Evolutionary conservation across 371 early-diverging fungal species (phyloP), one percentile per base, ranked within the genome.

Genomic region (Rhizomucor pusillus): DNA sequence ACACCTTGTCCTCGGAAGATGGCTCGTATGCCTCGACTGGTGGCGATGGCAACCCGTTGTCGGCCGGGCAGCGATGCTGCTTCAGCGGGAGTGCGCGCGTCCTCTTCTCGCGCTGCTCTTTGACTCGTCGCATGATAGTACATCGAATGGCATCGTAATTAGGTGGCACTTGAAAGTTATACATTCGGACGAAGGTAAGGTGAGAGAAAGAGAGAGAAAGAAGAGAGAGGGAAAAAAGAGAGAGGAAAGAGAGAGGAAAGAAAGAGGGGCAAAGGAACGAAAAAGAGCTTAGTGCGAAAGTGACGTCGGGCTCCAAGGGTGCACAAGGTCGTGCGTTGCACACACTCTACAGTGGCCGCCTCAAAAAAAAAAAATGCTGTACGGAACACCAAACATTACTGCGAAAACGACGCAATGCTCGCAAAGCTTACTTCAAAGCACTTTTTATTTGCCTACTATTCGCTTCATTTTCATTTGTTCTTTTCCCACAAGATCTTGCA

Each of bases 41-140:
- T 50, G 73, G 73, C 24, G 73, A 73, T 34, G 73, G 73, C 20
- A 73, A 43, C 0, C 73, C 73, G 16, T 68, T 71, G 44, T 70
- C 71, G 50, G 60, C 48, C 56, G 46, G 57, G 50, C 24, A 18
- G 53, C 48, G 60, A 36, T 41, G 40, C 13, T 18, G 49, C 43
- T 2, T 29, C 11, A 20, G 52, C 52, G 34, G 47, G 16, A 16
- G 33, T 36, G 16, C 18, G 36, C 44, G 47, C 24, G 45, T 47
- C 54, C 43, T 20, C 54, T 29, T 62, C 23, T 60, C 52, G 22
- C 73, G 63, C 50, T 66, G 60, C 25, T 60, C 63, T 61, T 48
- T 62, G 20, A 73, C 57, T 46, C 67, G 65, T 46, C 60, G 69
- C 22, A 65, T 54, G 35, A 73, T 69, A 35, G 58, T 56, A 47